These are phyloP conservation scores for Sophora flavescens DNA, from an alignment of 306 rosid genomes.

Conservation along the genomic window DNA sequence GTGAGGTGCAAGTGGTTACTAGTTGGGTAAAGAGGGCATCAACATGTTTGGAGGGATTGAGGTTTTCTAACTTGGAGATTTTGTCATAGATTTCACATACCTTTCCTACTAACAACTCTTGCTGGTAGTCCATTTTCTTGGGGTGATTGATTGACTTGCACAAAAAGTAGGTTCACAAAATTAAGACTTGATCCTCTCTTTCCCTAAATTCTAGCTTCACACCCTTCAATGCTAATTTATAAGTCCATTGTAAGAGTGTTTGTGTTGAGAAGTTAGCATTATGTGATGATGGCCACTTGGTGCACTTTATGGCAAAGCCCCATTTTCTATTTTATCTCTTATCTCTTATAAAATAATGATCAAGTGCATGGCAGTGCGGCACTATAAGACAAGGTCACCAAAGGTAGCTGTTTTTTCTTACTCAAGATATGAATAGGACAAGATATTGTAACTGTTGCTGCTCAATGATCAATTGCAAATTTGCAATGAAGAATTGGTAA, in stretches of 20 bases:
- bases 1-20: constrained; percentile 65
- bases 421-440: constrained; percentile 11
- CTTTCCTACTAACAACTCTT: constrained; percentile 52
- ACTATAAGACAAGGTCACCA: constrained; percentile 39
- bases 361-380: constrained; percentile 42
- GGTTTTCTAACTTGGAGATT: constrained; percentile 60
- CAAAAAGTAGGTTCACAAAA: not conserved
- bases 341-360: constrained; percentile 7
- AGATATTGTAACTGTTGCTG: not conserved
- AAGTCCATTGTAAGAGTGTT: not conserved
- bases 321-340: constrained; percentile 26
- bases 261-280: constrained; percentile 31
- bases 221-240: constrained; percentile 37
- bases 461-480: not conserved
- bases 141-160: no score
- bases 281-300: constrained; percentile 2
- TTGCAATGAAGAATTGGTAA: not conserved
- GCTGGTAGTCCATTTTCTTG: constrained; percentile 55
- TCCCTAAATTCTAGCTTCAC: constrained; percentile 4
- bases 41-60: constrained; percentile 74
- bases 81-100: constrained; percentile 59
- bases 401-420: not conserved
- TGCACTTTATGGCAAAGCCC: constrained; percentile 34
- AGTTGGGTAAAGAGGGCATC: constrained; percentile 72
- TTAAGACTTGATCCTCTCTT: not conserved